A percentile compares a stretch with the other conserved stretches of the same genome.
Evolutionary conservation across 495 filamentous ascomycete genomes (phyloP).

Genomic region (Cercophora samala): DNA sequence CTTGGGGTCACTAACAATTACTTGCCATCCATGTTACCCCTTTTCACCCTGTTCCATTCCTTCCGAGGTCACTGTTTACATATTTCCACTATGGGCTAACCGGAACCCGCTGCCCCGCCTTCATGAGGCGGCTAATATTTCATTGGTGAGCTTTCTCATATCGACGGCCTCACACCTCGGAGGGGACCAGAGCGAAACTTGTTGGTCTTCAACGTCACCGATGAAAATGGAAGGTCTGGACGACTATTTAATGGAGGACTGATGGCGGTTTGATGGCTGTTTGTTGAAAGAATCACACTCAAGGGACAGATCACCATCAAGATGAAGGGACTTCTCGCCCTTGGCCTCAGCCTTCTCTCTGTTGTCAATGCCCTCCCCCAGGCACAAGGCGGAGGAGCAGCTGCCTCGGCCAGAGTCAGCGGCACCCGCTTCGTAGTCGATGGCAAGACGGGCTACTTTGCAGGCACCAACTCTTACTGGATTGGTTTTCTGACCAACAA

Average conservation of each 20-base stretch:
- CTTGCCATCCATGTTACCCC: background rate
- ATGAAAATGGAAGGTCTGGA: background rate
- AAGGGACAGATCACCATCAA: background rate
- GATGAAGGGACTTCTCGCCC: conserved; percentile 23
- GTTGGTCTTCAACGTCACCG: background rate
- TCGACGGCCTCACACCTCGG: conserved; percentile 6
- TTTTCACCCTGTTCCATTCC: background rate
- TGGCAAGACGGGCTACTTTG: conserved; percentile 58
- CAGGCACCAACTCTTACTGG: conserved; percentile 75
- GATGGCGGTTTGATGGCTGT: background rate
- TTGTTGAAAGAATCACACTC: background rate
- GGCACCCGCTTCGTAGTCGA: conserved; percentile 55
- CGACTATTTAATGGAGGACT: conserved; percentile 3
- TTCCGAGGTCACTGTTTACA: conserved; percentile 16
- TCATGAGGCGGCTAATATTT: conserved; percentile 15
- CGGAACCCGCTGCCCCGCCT: conserved; percentile 23
- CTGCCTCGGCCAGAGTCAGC: conserved; percentile 18
- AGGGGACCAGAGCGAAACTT: background rate
- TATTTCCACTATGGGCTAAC: conserved; percentile 2
- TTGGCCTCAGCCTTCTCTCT: conserved; percentile 27
- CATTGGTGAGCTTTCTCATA: background rate
- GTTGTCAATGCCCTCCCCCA: conserved; percentile 17
- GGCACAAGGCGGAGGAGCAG: background rate
- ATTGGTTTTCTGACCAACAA: conserved; percentile 63
- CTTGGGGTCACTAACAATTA: background rate